phyloP scores from a whole-genome alignment of 345 rosid species.

The Lepidium didymum region DNA sequence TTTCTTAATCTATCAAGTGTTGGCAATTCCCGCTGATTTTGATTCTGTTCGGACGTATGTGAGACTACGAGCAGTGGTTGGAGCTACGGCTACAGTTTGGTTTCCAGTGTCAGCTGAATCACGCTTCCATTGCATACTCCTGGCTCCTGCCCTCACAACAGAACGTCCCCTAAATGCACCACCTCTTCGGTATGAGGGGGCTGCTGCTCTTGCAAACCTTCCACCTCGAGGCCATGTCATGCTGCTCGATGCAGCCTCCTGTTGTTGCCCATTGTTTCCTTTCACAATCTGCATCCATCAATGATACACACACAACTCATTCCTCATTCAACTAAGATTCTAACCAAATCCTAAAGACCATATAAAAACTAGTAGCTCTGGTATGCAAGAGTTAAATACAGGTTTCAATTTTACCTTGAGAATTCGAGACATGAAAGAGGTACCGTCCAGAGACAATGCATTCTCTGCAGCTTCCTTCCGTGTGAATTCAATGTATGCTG shows the following conservation, averaged over 20 bases:
- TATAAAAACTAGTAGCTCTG: not conserved
- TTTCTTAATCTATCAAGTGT: not conserved
- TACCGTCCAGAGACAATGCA: constrained; percentile 75
- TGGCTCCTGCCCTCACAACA: constrained; percentile 55
- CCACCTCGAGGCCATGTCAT: constrained; percentile 61
- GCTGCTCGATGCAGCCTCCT: constrained; percentile 42
- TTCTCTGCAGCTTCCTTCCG: constrained; percentile 82
- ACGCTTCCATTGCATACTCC: constrained; percentile 97
- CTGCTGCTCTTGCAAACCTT: constrained; percentile 49
- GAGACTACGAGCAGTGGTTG: constrained; percentile 48
- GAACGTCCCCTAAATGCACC: constrained; percentile 56
- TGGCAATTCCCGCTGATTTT: constrained; percentile 36
- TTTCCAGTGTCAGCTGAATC: constrained; percentile 46
- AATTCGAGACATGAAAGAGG: constrained; percentile 89
- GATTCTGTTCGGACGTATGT: constrained; percentile 69
- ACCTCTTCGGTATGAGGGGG: constrained; percentile 52
- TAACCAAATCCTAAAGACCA: not conserved
- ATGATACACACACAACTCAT: not conserved
- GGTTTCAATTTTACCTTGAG: constrained; percentile 54
- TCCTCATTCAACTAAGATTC: not conserved
- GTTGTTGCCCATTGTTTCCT: constrained; percentile 50
- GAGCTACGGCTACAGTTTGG: constrained; percentile 26
- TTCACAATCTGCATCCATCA: constrained; percentile 58
- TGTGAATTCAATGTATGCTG: constrained; percentile 84
- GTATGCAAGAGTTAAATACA: not conserved